Percentiles rank a stretch among this genome's conserved stretches.
Evolutionary conservation across 352 stramenopile genomes (phyloP).

Genomic region (Aphanomyces cochlioides): DNA sequence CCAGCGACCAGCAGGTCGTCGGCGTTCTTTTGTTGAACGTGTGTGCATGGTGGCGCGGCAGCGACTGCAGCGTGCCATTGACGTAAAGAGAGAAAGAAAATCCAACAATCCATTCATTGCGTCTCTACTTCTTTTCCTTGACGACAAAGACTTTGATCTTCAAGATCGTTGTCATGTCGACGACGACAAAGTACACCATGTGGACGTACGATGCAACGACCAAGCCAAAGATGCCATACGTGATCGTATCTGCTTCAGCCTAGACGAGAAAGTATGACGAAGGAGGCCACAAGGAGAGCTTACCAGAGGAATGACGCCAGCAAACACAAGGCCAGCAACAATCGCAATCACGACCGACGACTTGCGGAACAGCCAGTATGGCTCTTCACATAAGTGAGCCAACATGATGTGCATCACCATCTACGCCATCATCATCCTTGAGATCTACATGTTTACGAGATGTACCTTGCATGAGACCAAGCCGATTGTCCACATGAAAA

Average conservation of each 20-base stretch:
- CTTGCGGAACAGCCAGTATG: slow-evolving; percentile 81
- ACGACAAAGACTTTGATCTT: slow-evolving; percentile 71
- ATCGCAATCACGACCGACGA: slow-evolving; percentile 65
- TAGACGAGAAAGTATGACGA: slow-evolving; percentile 32
- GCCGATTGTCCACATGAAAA: slow-evolving; percentile 83
- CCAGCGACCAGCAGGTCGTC: neutral
- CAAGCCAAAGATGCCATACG: slow-evolving; percentile 75
- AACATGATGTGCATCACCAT: slow-evolving; percentile 91
- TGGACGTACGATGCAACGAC: slow-evolving; percentile 63
- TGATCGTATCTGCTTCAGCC: slow-evolving; percentile 62
- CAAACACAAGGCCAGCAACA: slow-evolving; percentile 60
- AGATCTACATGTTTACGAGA: neutral
- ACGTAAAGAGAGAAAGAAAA: slow-evolving; percentile 5
- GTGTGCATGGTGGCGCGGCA: slow-evolving; percentile 13
- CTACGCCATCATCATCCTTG: slow-evolving; percentile 32
- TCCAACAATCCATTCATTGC: too few relatives aligned
- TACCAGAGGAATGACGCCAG: slow-evolving; percentile 71
- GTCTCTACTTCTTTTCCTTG: slow-evolving; percentile 14
- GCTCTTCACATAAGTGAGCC: slow-evolving; percentile 81
- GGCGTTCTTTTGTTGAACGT: neutral
- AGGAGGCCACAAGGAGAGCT: slow-evolving; percentile 22
- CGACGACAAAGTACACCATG: slow-evolving; percentile 82
- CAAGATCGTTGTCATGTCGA: slow-evolving; percentile 67
- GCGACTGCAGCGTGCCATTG: slow-evolving; percentile 14
- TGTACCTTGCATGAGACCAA: slow-evolving; percentile 79